These are phyloP conservation scores for Dipteronia sinensis DNA, from an alignment of 345 rosid species.

Conservation along the genomic window DNA sequence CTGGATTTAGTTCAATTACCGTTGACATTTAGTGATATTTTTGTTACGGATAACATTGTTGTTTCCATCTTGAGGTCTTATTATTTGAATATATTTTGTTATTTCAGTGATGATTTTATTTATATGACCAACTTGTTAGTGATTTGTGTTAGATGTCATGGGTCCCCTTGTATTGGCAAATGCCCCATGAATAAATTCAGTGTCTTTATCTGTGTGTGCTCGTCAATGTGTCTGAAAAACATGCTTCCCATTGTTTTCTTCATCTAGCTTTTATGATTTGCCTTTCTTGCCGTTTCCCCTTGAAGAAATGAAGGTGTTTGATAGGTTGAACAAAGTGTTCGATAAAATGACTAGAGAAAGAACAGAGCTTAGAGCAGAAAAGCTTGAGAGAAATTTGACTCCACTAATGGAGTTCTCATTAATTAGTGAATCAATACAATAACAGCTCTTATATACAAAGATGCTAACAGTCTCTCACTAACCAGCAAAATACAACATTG, in stretches of 20 bases:
- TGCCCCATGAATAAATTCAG: not conserved
- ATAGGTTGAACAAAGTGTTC: too few relatives aligned
- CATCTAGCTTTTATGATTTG: not conserved
- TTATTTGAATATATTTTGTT: not conserved
- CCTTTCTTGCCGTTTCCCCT: not conserved
- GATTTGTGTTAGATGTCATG: not conserved
- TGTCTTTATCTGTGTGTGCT: not conserved
- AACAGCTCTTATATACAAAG: too few relatives aligned
- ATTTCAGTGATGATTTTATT: not conserved
- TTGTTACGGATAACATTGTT: not conserved
- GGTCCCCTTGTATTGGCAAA: not conserved
- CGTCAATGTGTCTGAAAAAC: not conserved
- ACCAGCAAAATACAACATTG: too few relatives aligned
- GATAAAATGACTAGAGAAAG: too few relatives aligned
- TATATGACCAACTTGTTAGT: not conserved
- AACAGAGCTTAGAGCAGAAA: too few relatives aligned
- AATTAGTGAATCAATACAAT: too few relatives aligned
- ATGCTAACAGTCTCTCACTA: too few relatives aligned
- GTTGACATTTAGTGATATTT: not conserved
- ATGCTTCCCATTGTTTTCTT: not conserved
- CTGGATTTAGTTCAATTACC: not conserved
- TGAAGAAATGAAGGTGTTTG: too few relatives aligned
- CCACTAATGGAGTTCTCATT: too few relatives aligned
- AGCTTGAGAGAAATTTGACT: too few relatives aligned
- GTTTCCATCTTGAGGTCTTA: not conserved